phyloP scores from a whole-genome alignment of 2,329 filamentous ascomycete species.

The Westerdykella aurantiaca region DNA sequence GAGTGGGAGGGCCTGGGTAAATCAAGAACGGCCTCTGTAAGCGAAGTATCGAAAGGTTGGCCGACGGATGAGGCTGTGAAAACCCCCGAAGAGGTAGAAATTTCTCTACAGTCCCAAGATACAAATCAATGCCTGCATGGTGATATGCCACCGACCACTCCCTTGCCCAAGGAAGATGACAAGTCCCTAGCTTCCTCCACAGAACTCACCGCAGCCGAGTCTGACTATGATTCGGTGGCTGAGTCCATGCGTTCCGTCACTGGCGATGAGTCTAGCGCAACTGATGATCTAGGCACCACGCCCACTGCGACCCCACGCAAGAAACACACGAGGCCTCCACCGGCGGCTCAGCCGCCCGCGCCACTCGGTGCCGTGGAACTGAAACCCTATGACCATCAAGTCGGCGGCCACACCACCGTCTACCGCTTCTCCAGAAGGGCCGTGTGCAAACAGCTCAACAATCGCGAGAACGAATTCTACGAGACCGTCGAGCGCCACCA shows the following conservation, averaged over 20 bases:
- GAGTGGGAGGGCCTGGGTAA: slow-evolving; percentile 23
- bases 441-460: slow-evolving; percentile 97
- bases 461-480: slow-evolving; percentile 97
- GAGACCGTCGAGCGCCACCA: slow-evolving; percentile 90
- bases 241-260: slow-evolving; percentile 40
- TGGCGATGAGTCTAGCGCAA: slow-evolving; percentile 50
- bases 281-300: slow-evolving; percentile 46
- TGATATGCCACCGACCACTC: slow-evolving; percentile 44
- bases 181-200: slow-evolving; percentile 33
- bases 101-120: slow-evolving; percentile 56
- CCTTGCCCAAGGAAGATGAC: slow-evolving; percentile 35
- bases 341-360: slow-evolving; percentile 38
- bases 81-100: slow-evolving; percentile 53
- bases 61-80: slow-evolving; percentile 25
- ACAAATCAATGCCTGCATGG: slow-evolving; percentile 58
- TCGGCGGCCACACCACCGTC: slow-evolving; percentile 91
- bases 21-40: slow-evolving; percentile 18
- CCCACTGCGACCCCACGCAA: slow-evolving; percentile 30
- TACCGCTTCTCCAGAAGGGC: slow-evolving; percentile 93
- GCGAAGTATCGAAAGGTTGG: slow-evolving; percentile 23
- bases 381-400: slow-evolving; percentile 95
- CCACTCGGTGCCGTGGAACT: slow-evolving; percentile 89
- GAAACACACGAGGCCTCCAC: slow-evolving; percentile 26
- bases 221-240: slow-evolving; percentile 38
- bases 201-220: slow-evolving; percentile 32